Conservation (phyloP, 352 stramenopile species). For the Pythium aquatile region DNA sequence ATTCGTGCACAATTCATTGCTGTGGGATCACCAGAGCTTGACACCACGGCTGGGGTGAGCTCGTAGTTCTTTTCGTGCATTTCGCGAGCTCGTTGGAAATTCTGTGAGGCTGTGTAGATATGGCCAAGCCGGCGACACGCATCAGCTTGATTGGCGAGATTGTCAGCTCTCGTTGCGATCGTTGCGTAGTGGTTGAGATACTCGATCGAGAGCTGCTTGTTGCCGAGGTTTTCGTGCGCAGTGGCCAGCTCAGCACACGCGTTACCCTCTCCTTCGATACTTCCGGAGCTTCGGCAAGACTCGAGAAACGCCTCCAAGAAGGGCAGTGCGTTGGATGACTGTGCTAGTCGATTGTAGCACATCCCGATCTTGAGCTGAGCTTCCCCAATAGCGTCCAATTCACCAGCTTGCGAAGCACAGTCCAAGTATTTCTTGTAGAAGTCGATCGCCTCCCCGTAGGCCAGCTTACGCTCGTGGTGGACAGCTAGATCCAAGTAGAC, state of each 20-base stretch:
- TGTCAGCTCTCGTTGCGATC: slow-evolving; percentile 79
- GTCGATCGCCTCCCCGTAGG: slow-evolving; percentile 56
- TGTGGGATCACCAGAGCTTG: slow-evolving; percentile 38
- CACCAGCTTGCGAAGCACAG: slow-evolving; percentile 60
- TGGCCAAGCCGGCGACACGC: slow-evolving; percentile 83
- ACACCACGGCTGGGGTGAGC: slow-evolving; percentile 52
- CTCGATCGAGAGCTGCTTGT: slow-evolving; percentile 82
- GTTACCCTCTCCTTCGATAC: slow-evolving; percentile 76
- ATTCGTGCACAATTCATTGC: slow-evolving; percentile 66
- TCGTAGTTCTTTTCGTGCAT: slow-evolving; percentile 92
- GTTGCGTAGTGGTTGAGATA: slow-evolving; percentile 86
- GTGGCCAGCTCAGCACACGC: slow-evolving; percentile 87
- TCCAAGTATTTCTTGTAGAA: slow-evolving; percentile 76
- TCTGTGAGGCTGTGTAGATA: slow-evolving; percentile 78
- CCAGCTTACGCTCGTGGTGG: slow-evolving; percentile 36
- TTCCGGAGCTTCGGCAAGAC: slow-evolving; percentile 47
- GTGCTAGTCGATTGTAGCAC: slow-evolving; percentile 66
- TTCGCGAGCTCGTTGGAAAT: slow-evolving; percentile 78
- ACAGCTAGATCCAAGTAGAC: slow-evolving; percentile 73
- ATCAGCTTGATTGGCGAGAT: slow-evolving; percentile 84
- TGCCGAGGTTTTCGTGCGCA: slow-evolving; percentile 78
- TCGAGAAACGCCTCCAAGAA: slow-evolving; percentile 85
- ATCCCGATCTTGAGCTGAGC: slow-evolving; percentile 77
- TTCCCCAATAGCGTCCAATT: slow-evolving; percentile 51
- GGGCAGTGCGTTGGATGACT: slow-evolving; percentile 64